A percentile compares a stretch with the other conserved stretches of the same genome.
Conservation (phyloP, 2,329 filamentous ascomycete genomes). For the Penicillium sp. region DNA sequence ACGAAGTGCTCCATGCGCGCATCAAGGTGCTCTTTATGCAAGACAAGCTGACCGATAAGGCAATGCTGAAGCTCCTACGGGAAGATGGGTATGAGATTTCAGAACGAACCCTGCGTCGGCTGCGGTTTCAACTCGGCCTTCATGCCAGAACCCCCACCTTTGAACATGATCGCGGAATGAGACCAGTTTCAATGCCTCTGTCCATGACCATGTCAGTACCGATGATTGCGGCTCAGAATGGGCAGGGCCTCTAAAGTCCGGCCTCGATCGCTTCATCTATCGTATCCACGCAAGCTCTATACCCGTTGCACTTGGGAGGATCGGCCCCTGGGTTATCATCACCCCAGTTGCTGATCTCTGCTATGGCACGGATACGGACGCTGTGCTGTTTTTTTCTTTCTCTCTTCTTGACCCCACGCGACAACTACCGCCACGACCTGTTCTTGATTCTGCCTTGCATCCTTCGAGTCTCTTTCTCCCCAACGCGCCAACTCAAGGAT, state of each 20-base stretch:
- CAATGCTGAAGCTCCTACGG: slow-evolving; percentile 20
- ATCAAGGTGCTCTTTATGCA: slow-evolving; percentile 19
- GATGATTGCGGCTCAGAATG: slow-evolving; percentile 6
- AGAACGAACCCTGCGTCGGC: slow-evolving; percentile 18
- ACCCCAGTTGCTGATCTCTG: no score
- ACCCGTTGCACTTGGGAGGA: no score
- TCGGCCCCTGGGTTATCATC: no score
- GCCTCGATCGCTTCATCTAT: no score
- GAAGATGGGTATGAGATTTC: slow-evolving; percentile 22
- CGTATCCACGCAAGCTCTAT: no score
- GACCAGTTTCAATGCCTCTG: background rate
- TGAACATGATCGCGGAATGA: slow-evolving; percentile 9
- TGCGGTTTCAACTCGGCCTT: slow-evolving; percentile 22
- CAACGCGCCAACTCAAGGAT: slow-evolving; percentile 11
- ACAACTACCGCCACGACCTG: background rate
- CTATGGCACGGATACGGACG: no score
- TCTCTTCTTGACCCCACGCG: slow-evolving; percentile 6
- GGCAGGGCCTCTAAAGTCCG: slow-evolving; percentile 2
- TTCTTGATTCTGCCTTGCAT: no score
- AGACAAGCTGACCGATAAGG: slow-evolving; percentile 20
- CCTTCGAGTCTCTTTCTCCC: background rate
- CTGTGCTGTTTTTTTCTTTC: background rate
- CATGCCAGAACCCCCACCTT: slow-evolving; percentile 13
- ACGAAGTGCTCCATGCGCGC: slow-evolving; percentile 18
- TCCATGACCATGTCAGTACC: slow-evolving; percentile 2